Evolutionary conservation across 768 basidiomycete genomes (phyloP).

Genomic region (Suillus americanus): DNA sequence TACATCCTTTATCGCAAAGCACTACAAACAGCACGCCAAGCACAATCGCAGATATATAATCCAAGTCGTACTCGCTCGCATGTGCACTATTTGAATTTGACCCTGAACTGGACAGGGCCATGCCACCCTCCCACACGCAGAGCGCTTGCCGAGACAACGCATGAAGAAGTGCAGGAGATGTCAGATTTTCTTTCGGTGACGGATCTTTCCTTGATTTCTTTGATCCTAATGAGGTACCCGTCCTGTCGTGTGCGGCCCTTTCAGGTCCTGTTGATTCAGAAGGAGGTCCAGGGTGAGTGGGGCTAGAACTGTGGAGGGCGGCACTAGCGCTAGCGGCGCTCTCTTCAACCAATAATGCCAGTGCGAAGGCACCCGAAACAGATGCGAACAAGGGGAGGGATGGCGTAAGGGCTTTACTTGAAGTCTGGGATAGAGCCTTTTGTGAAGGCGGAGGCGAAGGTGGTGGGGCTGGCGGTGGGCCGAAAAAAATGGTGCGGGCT

Average conservation of each 20-base stretch:
- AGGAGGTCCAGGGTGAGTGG: conserved; percentile 10
- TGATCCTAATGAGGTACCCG: not conserved
- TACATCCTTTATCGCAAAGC: conserved; percentile 48
- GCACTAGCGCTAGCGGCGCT: conserved; percentile 8
- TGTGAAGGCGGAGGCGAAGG: conserved; percentile 12
- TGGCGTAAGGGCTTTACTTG: conserved; percentile 4
- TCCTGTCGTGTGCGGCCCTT: not conserved
- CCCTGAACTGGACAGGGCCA: not conserved
- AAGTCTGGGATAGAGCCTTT: not conserved
- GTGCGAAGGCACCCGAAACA: conserved; percentile 56
- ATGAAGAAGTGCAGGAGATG: conserved; percentile 40
- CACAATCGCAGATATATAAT: conserved; percentile 59
- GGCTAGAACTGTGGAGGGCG: not conserved
- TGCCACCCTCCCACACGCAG: conserved; percentile 38
- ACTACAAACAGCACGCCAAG: conserved; percentile 55
- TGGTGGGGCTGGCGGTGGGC: conserved; percentile 13
- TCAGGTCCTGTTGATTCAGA: conserved; percentile 12
- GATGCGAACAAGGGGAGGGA: conserved; percentile 53
- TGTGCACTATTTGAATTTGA: not conserved
- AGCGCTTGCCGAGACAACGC: conserved; percentile 51
- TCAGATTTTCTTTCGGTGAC: conserved; percentile 26
- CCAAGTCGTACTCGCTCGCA: conserved; percentile 46
- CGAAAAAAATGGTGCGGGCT: conserved; percentile 33
- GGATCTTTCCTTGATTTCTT: not conserved
- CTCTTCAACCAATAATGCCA: conserved; percentile 47